Conservation (phyloP, 495 filamentous ascomycete genomes). For the Echria macrotheca region DNA sequence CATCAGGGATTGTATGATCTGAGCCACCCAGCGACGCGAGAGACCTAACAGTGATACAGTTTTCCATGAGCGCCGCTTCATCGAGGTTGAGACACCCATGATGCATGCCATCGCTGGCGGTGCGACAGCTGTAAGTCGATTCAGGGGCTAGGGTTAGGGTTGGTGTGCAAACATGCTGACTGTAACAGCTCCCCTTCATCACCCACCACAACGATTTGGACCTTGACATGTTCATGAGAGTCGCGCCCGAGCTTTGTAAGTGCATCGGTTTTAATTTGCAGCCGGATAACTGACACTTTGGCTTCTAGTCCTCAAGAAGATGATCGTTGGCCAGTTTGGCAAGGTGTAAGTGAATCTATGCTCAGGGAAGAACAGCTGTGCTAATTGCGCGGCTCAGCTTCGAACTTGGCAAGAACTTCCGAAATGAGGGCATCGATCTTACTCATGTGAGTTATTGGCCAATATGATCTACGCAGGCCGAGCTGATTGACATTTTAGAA, state of each 20-base stretch:
- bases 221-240: conserved; percentile 82
- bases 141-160: conserved; percentile 3
- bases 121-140: conserved; percentile 62
- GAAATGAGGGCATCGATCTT: conserved; percentile 90
- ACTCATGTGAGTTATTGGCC: conserved; percentile 43
- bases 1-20: conserved; percentile 58
- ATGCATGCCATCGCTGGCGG: conserved; percentile 95
- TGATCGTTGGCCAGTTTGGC: conserved; percentile 83
- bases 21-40: background rate
- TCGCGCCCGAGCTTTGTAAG: conserved; percentile 79
- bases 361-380: no score
- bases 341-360: no score
- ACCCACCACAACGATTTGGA: conserved; percentile 93
- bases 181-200: conserved; percentile 66
- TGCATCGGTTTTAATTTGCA: background rate
- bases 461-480: background rate
- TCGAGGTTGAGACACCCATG: conserved; percentile 97
- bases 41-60: conserved; percentile 20
- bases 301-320: conserved; percentile 65
- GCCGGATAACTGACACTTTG: background rate
- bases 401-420: conserved; percentile 88
- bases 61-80: conserved; percentile 79
- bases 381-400: no score
- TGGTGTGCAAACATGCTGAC: background rate
- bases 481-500: conserved; percentile 51